Evolutionary conservation across 23 red algal genomes (phyloP).

Genomic region (Gracilaria gracilis): DNA sequence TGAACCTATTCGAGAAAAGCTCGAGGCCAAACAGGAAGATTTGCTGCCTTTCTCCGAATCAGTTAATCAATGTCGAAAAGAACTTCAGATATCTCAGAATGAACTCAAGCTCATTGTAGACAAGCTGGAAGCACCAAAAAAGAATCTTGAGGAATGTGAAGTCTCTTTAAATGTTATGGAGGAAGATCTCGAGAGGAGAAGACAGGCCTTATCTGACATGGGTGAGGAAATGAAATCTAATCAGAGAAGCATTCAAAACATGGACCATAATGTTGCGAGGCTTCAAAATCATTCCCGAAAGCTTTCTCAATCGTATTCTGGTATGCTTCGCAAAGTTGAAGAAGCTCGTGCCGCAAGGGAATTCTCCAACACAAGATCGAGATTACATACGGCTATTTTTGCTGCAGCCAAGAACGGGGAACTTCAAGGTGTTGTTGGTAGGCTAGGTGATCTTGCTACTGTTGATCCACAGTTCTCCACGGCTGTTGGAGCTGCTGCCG

Average conservation of each 20-base stretch:
- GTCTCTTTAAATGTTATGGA: slow-evolving; percentile 27
- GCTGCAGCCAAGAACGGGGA: slow-evolving; percentile 59
- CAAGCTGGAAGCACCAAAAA: slow-evolving; percentile 41
- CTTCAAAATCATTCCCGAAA: slow-evolving; percentile 16
- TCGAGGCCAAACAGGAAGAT: slow-evolving; percentile 75
- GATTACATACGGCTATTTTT: slow-evolving; percentile 50
- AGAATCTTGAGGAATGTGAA: slow-evolving; percentile 18
- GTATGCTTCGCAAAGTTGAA: slow-evolving; percentile 46
- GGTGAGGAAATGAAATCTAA: slow-evolving; percentile 18
- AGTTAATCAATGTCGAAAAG: slow-evolving; percentile 47
- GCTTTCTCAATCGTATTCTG: neutral
- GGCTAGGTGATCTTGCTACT: slow-evolving; percentile 84
- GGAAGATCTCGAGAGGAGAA: neutral
- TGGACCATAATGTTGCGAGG: slow-evolving; percentile 3
- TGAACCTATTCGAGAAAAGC: slow-evolving; percentile 44
- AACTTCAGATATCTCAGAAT: slow-evolving; percentile 44
- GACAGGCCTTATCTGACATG: slow-evolving; percentile 6
- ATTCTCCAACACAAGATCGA: slow-evolving; percentile 35
- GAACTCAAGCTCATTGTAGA: slow-evolving; percentile 53
- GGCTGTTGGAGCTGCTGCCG: slow-evolving; percentile 84
- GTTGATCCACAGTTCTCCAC: slow-evolving; percentile 61
- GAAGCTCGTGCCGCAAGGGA: slow-evolving; percentile 70
- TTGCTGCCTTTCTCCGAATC: slow-evolving; percentile 67
- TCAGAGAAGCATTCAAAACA: neutral
- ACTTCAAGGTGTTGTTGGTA: slow-evolving; percentile 85